Evolutionary conservation across 106 monocot species (phyloP), one percentile per base, ranked within the genome.

Genomic region (Allium cepa): DNA sequence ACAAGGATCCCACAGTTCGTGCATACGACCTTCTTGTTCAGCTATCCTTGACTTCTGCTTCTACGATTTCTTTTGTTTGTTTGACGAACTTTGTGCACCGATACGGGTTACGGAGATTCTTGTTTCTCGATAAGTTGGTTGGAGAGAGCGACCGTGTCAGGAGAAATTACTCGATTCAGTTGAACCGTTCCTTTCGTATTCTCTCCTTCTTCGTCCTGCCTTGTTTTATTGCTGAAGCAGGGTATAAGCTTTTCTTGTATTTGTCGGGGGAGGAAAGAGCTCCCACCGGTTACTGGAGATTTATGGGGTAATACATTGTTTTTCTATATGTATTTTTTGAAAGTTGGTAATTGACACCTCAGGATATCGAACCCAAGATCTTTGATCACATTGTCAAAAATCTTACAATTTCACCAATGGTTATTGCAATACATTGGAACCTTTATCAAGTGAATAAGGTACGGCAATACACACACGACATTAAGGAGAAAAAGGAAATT

Each of bases 71-170:
- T 16, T 94, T 90, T 77, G 11, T 85, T 61, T 75, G 75, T 53
- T 80, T 94, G 26, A 83, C 90, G 59, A 45, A 71, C 11, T 64
- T 71, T 50, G 11, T 78, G 27, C 72, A 77, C 46, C 75, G 63
- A 51, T 80, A 80, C 66, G 94, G 94, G 17, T 80, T 94, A 55
- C 73, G 87, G 15, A 71, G 90, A 26, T 75, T 94, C 68, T 76
- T 94, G 57, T 87, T 81, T 72, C 74, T 90, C 17, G 84, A 94
- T 60, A 87, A 83, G 74, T 75, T 94, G 48, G 63, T 73, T 28
- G 63, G 58, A 56, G 90, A 94, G 78, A 82, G 76, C 68, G 84
- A 87, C 63, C 73, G 62, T 17, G 85, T 94, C 53, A 63, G 63
- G 26, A 8, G 10, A 17, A 72, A 80, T 10, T 94, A 94, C 87